A percentile compares a stretch with the other conserved stretches of the same genome.
Evolutionary conservation across 164 flowering plant species (phyloP).

Genomic region (Macadamia tetraphylla): DNA sequence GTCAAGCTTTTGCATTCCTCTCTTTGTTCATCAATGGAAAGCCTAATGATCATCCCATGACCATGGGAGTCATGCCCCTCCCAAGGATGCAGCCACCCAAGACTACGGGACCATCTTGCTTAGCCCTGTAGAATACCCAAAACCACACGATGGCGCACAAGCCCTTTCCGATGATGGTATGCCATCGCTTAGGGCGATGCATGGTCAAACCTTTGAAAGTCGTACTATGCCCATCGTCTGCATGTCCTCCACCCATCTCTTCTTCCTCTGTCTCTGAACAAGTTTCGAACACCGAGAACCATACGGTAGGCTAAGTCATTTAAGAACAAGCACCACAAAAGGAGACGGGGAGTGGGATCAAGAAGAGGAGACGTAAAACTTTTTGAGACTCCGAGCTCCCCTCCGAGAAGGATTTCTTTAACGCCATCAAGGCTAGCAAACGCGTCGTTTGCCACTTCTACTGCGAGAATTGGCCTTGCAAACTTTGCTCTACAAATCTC

Average conservation of each 20-base stretch:
- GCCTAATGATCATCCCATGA: constrained; percentile 23
- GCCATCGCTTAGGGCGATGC: constrained; percentile 87
- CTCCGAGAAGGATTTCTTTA: constrained; percentile 85
- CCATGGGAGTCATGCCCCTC: constrained; percentile 74
- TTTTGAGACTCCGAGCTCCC: constrained; percentile 31
- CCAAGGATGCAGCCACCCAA: constrained; percentile 91
- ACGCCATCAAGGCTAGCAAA: constrained; percentile 84
- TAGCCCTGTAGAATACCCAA: constrained; percentile 38
- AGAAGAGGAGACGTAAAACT: too few species aligned
- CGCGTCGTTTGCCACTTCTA: constrained; percentile 98
- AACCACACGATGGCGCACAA: constrained; percentile 87
- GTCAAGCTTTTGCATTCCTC: too few species aligned
- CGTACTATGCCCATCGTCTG: constrained; percentile 36
- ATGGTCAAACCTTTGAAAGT: constrained; percentile 70
- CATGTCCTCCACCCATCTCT: constrained; percentile 60
- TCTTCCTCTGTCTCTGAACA: not conserved
- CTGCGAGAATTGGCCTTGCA: constrained; percentile 99
- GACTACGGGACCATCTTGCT: constrained; percentile 39
- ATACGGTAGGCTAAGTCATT: too few species aligned
- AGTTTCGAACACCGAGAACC: too few species aligned
- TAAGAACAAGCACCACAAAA: too few species aligned
- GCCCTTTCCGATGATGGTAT: constrained; percentile 73
- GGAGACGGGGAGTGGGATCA: too few species aligned
- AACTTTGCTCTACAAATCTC: constrained; percentile 33
- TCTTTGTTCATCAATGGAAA: too few species aligned